phyloP scores from a whole-genome alignment of 2,329 filamentous ascomycete genomes.

The Tympanopsis confertula region DNA sequence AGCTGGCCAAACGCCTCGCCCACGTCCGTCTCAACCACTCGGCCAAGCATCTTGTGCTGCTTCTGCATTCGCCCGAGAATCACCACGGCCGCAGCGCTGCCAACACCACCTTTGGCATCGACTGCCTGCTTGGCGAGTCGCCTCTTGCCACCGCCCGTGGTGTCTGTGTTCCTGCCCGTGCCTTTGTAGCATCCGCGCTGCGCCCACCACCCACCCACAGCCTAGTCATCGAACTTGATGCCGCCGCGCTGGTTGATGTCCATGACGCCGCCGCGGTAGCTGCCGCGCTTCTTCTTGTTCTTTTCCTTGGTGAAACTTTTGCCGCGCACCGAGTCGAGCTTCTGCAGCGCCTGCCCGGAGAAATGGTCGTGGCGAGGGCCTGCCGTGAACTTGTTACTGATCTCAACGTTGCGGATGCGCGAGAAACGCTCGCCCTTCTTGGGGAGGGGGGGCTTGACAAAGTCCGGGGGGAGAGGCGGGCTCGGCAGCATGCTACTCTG shows the following conservation, averaged over 20 bases:
- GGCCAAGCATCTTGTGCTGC: too few species aligned
- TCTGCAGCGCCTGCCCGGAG: constrained; percentile 80
- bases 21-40: too few species aligned
- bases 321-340: constrained; percentile 80
- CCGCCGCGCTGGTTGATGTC: constrained; percentile 73
- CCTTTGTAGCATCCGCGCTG: not conserved
- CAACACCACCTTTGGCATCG: too few species aligned
- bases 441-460: constrained; percentile 9
- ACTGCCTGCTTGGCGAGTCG: not conserved
- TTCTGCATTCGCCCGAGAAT: too few species aligned
- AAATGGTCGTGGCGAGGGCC: constrained; percentile 76
- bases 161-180: too few species aligned
- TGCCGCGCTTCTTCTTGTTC: constrained; percentile 93
- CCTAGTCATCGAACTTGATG: constrained; percentile 86
- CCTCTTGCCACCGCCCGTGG: too few species aligned
- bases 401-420: constrained; percentile 58
- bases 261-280: constrained; percentile 79
- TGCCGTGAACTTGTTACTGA: constrained; percentile 59
- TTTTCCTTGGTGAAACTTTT: constrained; percentile 99
- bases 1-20: too few species aligned
- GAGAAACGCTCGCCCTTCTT: constrained; percentile 62
- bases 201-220: not conserved
- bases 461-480: constrained; percentile 18
- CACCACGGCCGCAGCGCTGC: too few species aligned
- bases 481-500: constrained; percentile 16